phyloP scores from a whole-genome alignment of 768 basidiomycete genomes.

The Stropharia rugosoannulata region DNA sequence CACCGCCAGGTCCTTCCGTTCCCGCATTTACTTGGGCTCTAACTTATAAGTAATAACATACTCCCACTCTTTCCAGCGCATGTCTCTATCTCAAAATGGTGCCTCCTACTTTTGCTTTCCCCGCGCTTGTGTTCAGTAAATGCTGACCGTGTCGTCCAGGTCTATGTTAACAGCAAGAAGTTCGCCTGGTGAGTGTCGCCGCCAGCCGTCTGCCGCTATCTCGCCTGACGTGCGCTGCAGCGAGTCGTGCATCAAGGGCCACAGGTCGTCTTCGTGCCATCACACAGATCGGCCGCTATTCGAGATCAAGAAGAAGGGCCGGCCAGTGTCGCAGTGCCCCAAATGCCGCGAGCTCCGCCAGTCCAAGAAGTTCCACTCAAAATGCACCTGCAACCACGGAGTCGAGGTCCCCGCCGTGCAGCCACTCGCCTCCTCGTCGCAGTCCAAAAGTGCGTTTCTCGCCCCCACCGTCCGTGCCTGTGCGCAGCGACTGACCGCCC shows the following conservation, averaged over 20 bases:
- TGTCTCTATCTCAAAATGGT: constrained; percentile 3
- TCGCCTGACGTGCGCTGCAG: constrained; percentile 34
- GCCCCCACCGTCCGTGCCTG: not conserved
- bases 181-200: constrained; percentile 65
- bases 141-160: constrained; percentile 34
- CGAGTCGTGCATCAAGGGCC: constrained; percentile 93
- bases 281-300: constrained; percentile 90
- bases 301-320: constrained; percentile 91
- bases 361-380: constrained; percentile 78
- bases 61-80: constrained; percentile 2
- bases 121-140: not conserved
- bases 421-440: constrained; percentile 32
- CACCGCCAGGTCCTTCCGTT: not conserved
- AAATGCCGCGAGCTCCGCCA: constrained; percentile 82
- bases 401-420: constrained; percentile 31
- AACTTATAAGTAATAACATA: constrained; percentile 3
- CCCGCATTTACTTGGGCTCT: not conserved
- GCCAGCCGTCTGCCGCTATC: not conserved
- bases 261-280: constrained; percentile 85
- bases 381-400: constrained; percentile 66
- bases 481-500: constrained; percentile 15
- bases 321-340: constrained; percentile 88
- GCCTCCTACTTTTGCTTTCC: not conserved
- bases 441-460: constrained; percentile 37
- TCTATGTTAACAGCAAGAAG: constrained; percentile 74